phyloP scores from a whole-genome alignment of 495 filamentous ascomycete species.

The Aspergillus bridgeri region DNA sequence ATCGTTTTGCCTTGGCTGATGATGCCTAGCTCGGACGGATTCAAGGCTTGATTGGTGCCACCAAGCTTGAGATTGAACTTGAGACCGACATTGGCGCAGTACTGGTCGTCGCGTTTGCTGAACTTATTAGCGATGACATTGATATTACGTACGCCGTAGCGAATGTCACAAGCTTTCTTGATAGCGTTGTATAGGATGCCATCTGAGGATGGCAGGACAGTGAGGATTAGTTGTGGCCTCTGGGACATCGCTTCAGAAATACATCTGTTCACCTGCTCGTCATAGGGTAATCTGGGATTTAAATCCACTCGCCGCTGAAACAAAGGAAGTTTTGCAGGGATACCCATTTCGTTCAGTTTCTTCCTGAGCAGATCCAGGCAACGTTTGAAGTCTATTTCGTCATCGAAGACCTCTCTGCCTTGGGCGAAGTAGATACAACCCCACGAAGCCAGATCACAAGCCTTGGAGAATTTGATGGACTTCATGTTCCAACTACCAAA shows the following conservation, averaged over 20 bases:
- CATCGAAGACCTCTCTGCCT: too few relatives aligned
- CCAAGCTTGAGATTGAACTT: constrained; percentile 87
- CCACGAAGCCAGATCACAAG: constrained; percentile 37
- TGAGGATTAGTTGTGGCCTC: constrained; percentile 54
- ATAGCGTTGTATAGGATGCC: constrained; percentile 59
- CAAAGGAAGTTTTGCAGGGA: constrained; percentile 15
- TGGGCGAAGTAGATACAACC: constrained; percentile 29
- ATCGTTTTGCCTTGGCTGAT: constrained; percentile 66
- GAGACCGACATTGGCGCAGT: constrained; percentile 70
- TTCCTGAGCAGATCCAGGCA: too few relatives aligned
- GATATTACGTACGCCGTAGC: constrained; percentile 61
- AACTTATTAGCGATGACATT: constrained; percentile 57
- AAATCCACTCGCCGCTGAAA: constrained; percentile 18
- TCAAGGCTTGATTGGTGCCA: constrained; percentile 68
- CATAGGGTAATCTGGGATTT: neutral
- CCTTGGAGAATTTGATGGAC: constrained; percentile 39
- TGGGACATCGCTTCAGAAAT: constrained; percentile 32
- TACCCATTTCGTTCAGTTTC: constrained; percentile 32
- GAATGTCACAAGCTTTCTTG: constrained; percentile 64
- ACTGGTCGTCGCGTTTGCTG: constrained; percentile 41
- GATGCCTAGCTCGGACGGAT: constrained; percentile 47
- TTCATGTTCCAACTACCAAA: constrained; percentile 57
- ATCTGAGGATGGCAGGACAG: constrained; percentile 55
- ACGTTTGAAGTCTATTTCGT: too few relatives aligned
- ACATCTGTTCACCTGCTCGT: constrained; percentile 20